Evolutionary conservation across 2,329 filamentous ascomycete genomes (phyloP).

Genomic region (Alternaria ethzedia): DNA sequence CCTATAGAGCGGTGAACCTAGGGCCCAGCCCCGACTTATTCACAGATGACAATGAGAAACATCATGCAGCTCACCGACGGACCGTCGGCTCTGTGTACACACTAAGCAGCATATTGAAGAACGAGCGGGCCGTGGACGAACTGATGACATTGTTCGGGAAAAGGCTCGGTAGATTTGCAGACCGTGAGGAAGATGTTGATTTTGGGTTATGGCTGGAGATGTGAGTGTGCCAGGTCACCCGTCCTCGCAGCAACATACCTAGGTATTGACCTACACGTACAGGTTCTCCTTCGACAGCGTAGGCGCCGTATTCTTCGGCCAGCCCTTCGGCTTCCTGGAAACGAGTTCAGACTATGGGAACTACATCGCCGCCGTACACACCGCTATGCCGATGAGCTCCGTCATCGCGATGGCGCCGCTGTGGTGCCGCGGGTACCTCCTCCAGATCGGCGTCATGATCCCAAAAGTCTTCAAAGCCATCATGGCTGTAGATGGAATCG

Average conservation of each 20-base stretch:
- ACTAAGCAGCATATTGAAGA: conserved; percentile 21
- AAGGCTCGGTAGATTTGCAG: too few species aligned
- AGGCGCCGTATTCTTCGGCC: conserved; percentile 10
- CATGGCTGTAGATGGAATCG: neutral
- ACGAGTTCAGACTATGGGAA: conserved; percentile 18
- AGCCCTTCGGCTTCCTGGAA: conserved; percentile 23
- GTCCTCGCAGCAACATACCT: too few species aligned
- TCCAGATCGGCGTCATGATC: neutral
- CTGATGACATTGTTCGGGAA: neutral
- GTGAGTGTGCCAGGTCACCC: too few species aligned
- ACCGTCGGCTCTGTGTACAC: conserved; percentile 20
- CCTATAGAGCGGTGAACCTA: too few species aligned
- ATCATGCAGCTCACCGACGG: conserved; percentile 12
- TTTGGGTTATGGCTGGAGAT: too few species aligned
- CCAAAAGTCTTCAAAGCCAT: neutral
- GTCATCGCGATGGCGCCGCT: neutral
- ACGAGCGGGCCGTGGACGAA: conserved; percentile 1
- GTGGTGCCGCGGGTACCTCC: neutral
- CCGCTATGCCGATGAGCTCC: neutral
- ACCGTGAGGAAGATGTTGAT: too few species aligned
- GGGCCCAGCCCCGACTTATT: too few species aligned
- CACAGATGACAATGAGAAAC: neutral
- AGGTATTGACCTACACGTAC: too few species aligned
- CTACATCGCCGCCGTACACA: conserved; percentile 40
- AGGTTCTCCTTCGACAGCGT: too few species aligned